Base-by-base conservation (phyloP, 352 stramenopile species). In the Thalassiosira hispida region DNA sequence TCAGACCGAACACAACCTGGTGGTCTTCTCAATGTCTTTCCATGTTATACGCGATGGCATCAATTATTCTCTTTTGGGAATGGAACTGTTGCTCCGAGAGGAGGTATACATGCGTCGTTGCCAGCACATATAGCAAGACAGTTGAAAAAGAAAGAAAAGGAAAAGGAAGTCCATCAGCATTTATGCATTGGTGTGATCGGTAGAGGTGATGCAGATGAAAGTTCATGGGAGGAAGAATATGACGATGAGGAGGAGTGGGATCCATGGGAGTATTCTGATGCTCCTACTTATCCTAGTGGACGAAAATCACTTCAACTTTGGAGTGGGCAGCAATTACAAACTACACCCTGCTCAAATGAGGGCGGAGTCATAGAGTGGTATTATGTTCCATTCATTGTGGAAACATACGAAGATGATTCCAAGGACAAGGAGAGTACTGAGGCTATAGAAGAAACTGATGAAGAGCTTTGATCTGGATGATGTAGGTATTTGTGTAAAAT, bases 31-130 rank as follows among this genome's bases (percentile, higher is more conserved):
- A 79, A 92, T 65, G 80, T 94, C 7, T 93, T 80, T 74, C 86
- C 87, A 40, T 94, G 90, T 68, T 66, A 65, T 20, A 83, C 84
- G 33, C 76, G 79, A 46, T 94, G 90, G 90, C 70, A 89, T 82
- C 90, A 94, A 73, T 89, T 90, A 65, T 68, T 92, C 29, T 90
- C 85, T 0, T 92, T 94, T 82, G 90, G 90, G 40, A 85, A 91
- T 79, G 86, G 86, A 16, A 61, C 62, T 18, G 57, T 84, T 44
- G 74, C 77, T 56, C 88, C 88, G 14, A 64, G 42, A 35, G 80
- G 79, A 35, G 77, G n/a, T 51, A 74, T 94, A n/a, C 86, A 92
- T 70, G 80, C 70, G 7, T 84, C 81, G 12, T 70, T 92, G 56
- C 88, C 88, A 56, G 18, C 55, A 25, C 75, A 90, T 29, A 89